phyloP scores from a whole-genome alignment of 768 basidiomycete species.

The Botryobasidium botryosum region DNA sequence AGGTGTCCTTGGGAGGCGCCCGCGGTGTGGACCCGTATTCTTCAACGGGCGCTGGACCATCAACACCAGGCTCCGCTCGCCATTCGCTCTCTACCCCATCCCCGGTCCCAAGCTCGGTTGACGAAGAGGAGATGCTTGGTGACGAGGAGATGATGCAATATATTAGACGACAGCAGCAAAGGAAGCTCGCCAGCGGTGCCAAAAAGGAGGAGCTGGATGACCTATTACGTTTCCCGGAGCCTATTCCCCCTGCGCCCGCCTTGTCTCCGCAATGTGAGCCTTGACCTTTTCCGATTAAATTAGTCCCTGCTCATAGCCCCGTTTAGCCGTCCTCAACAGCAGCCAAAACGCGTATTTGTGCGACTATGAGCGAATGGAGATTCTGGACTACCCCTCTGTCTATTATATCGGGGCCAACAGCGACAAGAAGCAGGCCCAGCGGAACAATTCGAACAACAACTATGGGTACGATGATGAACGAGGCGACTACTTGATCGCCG shows the following conservation, averaged over 20 bases:
- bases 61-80: constrained; percentile 43
- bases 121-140: constrained; percentile 74
- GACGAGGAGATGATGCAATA: constrained; percentile 98
- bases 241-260: constrained; percentile 49
- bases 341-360: constrained; percentile 57
- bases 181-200: constrained; percentile 68
- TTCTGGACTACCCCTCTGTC: constrained; percentile 69
- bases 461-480: constrained; percentile 96
- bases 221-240: constrained; percentile 84
- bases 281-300: constrained; percentile 8
- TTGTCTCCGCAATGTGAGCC: constrained; percentile 53
- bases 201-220: constrained; percentile 78
- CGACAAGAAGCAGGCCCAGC: constrained; percentile 67
- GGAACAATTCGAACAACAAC: constrained; percentile 64
- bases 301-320: no score
- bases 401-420: constrained; percentile 69
- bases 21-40: no score
- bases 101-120: constrained; percentile 55
- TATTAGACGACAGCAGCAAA: constrained; percentile 76
- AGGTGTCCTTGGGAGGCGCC: constrained; percentile 57
- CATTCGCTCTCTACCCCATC: constrained; percentile 74
- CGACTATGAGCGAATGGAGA: constrained; percentile 79
- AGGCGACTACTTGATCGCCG: constrained; percentile 85
- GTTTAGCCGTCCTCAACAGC: constrained; percentile 48
- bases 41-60: constrained; percentile 16